Percentiles rank a stretch among this genome's conserved stretches.
Conservation (phyloP, 495 filamentous ascomycete species). For the Pseudoneurospora amorphoporcata region DNA sequence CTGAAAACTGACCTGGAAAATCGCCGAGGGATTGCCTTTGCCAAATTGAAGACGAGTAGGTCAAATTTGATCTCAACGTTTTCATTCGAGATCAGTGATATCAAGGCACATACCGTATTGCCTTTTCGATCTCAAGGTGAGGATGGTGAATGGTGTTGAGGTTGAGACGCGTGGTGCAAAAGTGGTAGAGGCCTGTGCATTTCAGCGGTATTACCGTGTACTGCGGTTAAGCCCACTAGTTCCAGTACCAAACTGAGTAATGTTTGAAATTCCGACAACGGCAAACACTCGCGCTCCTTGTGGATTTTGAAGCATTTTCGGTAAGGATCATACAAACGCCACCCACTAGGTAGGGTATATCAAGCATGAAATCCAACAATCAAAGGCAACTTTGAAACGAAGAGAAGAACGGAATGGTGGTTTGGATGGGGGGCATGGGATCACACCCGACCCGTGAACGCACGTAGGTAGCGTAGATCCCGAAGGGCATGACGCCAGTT, state of each 20-base stretch:
- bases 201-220: not conserved
- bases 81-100: not conserved
- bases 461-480: not conserved
- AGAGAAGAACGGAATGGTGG: not conserved
- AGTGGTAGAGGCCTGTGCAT: not conserved
- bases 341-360: not conserved
- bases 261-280: not conserved
- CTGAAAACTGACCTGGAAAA: not conserved
- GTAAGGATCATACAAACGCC: not conserved
- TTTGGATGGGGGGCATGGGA: not conserved
- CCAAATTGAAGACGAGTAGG: not conserved
- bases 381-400: not conserved
- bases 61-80: not conserved
- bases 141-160: not conserved
- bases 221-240: not conserved
- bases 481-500: constrained; percentile 5
- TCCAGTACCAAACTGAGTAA: not conserved
- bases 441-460: not conserved
- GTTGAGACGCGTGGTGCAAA: not conserved
- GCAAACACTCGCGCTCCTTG: not conserved
- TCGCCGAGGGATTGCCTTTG: not conserved
- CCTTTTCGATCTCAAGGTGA: not conserved
- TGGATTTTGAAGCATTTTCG: not conserved
- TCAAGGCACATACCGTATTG: not conserved
- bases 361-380: not conserved